phyloP scores from a whole-genome alignment of 768 basidiomycete genomes.

The Russula foetens region DNA sequence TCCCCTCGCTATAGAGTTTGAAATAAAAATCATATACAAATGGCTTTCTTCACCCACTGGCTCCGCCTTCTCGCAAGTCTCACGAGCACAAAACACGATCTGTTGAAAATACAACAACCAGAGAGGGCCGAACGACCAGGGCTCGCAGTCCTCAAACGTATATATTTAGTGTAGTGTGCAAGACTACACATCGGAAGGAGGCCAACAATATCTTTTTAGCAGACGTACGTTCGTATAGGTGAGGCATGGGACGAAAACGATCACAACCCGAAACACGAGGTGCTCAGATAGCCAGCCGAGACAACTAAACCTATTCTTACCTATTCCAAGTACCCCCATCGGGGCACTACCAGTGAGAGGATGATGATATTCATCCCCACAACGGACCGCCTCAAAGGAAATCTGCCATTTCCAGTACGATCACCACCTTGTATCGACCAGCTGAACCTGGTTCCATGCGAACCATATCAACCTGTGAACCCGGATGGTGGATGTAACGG shows the following conservation, averaged over 20 bases:
- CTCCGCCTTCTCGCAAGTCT: too few species aligned
- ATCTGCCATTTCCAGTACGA: not conserved
- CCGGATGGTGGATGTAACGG: not conserved
- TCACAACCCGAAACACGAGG: not conserved
- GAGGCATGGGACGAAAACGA: not conserved
- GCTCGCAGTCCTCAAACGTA: not conserved
- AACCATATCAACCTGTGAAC: not conserved
- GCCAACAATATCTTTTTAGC: too few species aligned
- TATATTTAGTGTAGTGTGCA: not conserved
- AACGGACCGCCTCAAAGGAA: not conserved
- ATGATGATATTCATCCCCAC: not conserved
- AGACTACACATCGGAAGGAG: not conserved
- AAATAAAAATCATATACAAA: not conserved
- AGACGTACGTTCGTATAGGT: not conserved
- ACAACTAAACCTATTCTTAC: not conserved
- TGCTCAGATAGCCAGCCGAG: not conserved
- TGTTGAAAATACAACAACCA: not conserved
- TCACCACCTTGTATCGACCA: not conserved
- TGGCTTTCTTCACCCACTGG: not conserved
- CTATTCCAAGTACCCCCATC: too few species aligned
- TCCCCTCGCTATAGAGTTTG: slow-evolving; percentile 1
- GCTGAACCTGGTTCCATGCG: not conserved
- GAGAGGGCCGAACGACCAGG: not conserved
- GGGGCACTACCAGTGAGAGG: not conserved
- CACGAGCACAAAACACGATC: too few species aligned